Evolutionary conservation across 345 rosid genomes (phyloP).

Genomic region (Euphorbia tirucalli): DNA sequence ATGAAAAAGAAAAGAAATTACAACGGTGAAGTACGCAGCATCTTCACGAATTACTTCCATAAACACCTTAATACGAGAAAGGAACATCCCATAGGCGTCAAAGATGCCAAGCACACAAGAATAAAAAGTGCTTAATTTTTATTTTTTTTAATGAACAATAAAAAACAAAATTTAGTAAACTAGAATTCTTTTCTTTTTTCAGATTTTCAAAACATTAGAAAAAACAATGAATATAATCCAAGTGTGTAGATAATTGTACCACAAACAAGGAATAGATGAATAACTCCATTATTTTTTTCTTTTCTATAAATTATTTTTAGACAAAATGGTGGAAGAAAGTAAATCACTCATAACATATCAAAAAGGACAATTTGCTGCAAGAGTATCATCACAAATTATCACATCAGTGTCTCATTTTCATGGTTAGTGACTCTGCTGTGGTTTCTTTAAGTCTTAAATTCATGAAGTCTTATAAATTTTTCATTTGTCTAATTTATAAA

Average conservation of each 20-base stretch:
- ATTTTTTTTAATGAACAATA: background rate
- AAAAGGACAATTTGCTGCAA: background rate
- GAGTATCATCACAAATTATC: background rate
- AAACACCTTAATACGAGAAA: background rate
- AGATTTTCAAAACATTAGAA: background rate
- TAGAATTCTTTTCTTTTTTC: background rate
- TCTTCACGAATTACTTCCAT: constrained; percentile 1
- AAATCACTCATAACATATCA: background rate
- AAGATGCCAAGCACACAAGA: constrained; percentile 5
- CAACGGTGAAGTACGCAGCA: background rate
- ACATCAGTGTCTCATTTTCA: background rate
- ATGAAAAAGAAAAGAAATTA: background rate
- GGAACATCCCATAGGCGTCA: background rate
- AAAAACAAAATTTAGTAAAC: background rate
- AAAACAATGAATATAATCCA: background rate
- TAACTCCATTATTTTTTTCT: background rate
- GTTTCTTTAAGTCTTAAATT: too few relatives aligned
- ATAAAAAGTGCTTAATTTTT: background rate
- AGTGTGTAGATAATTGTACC: background rate
- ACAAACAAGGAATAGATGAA: constrained; percentile 3
- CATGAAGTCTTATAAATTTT: too few relatives aligned
- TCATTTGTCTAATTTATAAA: too few relatives aligned
- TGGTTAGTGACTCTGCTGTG: background rate
- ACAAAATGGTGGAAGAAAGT: background rate
- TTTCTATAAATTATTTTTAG: background rate